phyloP scores from a whole-genome alignment of 2,329 filamentous ascomycete species.

The Ophiosphaerella narmari region DNA sequence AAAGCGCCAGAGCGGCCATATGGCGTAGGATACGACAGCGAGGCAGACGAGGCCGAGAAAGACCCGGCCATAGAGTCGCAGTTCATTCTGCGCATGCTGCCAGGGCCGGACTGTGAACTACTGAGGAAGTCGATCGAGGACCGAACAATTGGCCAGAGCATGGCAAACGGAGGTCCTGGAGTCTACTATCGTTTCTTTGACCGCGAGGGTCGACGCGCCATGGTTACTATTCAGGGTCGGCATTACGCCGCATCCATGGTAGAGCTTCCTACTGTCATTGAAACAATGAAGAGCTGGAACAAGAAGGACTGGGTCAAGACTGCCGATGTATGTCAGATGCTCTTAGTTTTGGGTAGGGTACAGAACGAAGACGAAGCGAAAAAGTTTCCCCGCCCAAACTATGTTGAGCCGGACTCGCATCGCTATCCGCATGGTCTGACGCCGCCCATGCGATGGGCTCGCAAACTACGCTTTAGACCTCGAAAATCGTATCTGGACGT shows the following conservation, averaged over 20 bases:
- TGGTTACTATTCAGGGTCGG: constrained; percentile 70
- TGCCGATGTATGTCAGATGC: constrained; percentile 87
- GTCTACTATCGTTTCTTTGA: constrained; percentile 81
- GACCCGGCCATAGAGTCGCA: constrained; percentile 91
- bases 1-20: constrained; percentile 57
- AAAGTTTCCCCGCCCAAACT: constrained; percentile 66
- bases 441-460: constrained; percentile 83
- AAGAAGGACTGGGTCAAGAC: constrained; percentile 85
- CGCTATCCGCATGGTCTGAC: constrained; percentile 85
- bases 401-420: constrained; percentile 69
- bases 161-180: constrained; percentile 71
- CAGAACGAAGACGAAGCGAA: constrained; percentile 58
- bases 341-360: constrained; percentile 74
- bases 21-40: constrained; percentile 94
- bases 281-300: constrained; percentile 94
- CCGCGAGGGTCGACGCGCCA: constrained; percentile 71
- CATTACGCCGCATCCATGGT: constrained; percentile 79
- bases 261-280: constrained; percentile 83
- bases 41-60: constrained; percentile 84
- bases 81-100: constrained; percentile 85
- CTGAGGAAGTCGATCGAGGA: constrained; percentile 76
- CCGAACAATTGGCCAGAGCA: constrained; percentile 72
- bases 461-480: constrained; percentile 82
- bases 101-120: constrained; percentile 84
- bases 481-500: constrained; percentile 82